A percentile compares a stretch with the other conserved stretches of the same genome.
These are phyloP conservation scores for Penicillium sp. DNA, from an alignment of 2,329 filamentous ascomycete species.

Conservation along the genomic window DNA sequence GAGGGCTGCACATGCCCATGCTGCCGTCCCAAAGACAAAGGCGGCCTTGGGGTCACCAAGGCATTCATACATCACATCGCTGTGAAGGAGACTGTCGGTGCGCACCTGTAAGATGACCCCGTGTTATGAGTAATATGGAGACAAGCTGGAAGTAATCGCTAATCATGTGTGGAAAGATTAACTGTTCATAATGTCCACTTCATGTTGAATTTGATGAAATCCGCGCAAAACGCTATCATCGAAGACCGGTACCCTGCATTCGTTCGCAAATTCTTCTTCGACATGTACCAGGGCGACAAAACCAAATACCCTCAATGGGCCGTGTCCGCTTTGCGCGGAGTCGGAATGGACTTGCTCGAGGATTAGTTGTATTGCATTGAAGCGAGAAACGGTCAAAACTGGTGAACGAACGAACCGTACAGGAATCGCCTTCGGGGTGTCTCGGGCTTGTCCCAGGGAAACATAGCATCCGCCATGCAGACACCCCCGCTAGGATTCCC, in stretches of 20 bases:
- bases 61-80: constrained; percentile 92
- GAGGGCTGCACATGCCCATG: constrained; percentile 78
- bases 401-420: too few species aligned
- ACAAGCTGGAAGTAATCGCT: constrained; percentile 14
- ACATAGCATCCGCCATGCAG: too few species aligned
- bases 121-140: too few species aligned
- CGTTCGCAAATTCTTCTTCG: constrained; percentile 75
- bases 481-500: too few species aligned
- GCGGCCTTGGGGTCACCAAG: constrained; percentile 78
- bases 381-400: not conserved
- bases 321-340: constrained; percentile 73
- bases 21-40: constrained; percentile 69
- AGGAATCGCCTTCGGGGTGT: too few species aligned
- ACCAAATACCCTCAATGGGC: constrained; percentile 80
- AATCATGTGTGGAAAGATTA: constrained; percentile 57
- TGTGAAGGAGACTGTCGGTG: constrained; percentile 92
- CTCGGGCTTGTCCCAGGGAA: too few species aligned
- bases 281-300: constrained; percentile 67
- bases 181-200: constrained; percentile 98
- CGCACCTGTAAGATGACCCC: constrained; percentile 61
- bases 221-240: constrained; percentile 75
- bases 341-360: constrained; percentile 75
- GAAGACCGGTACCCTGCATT: constrained; percentile 81
- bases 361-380: constrained; percentile 13
- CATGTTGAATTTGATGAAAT: constrained; percentile 80